Evolutionary conservation across 2,329 filamentous ascomycete genomes (phyloP), one percentile per base, ranked within the genome.

Genomic region (Geosmithia flava): DNA sequence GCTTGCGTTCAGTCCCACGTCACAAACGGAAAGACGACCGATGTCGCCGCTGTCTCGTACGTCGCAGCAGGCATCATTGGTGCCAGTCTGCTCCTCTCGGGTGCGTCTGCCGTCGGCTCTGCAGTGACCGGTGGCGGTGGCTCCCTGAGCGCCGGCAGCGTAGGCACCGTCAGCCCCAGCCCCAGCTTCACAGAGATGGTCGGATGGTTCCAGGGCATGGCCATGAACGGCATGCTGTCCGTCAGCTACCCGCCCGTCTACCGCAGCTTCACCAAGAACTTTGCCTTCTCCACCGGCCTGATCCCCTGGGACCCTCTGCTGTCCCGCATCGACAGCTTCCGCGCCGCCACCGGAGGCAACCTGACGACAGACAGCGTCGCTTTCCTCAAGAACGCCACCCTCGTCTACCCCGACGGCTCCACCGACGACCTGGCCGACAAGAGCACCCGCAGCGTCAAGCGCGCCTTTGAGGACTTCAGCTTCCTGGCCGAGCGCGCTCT

Each of bases 191-290:
- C 75, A 43, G 87, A 96, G 59, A 81, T 94, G 45, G 76, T 95
- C 55, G 81, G 83, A 52, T 94, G 87, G 79, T 95, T 97, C 65
- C 90, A 97, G 66, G 83, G 85, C 46, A 85, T 97, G 74, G 89
- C 93, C 27, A 85, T 93, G 71, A 96, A 93, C 65, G 90, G 93
- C 54, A 97, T 97, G 93, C 75, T 95, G 62, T 94, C 87, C 51
- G 90, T 94, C 57, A 79, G 83, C 57, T 89, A 95, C 55, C 93
- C 93, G 3, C 72, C 80, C 37, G 81, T 97, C 39, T 97, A 97
- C 69, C 80, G 83, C 55, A 91, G 82, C 62, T 98, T 95, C 66
- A 72, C 85, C 52, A 87, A 87, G 68, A 97, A 97, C 68, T 97
- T 98, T 63, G 90, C 75, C 44, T 97, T 96, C 71, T 91, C 87